These are phyloP conservation scores for Onygenales sp. DNA, from an alignment of 2,329 filamentous ascomycete genomes.

Conservation along the genomic window DNA sequence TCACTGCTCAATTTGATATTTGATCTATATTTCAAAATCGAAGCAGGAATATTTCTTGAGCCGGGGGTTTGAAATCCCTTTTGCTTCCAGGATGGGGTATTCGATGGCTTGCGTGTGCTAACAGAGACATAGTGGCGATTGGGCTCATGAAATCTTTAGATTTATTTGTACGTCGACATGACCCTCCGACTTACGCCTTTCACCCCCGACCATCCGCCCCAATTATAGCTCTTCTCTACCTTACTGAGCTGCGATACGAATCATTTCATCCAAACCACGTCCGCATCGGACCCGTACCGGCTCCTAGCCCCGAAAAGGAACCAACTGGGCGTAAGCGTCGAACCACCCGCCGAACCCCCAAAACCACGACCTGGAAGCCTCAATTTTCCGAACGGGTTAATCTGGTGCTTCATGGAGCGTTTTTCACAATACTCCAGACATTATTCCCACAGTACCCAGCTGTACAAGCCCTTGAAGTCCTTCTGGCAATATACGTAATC, in stretches of 20 bases:
- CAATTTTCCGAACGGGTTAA: slow-evolving; percentile 28
- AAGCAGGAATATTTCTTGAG: neutral
- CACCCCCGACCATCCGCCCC: slow-evolving; percentile 18
- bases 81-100: too few species aligned
- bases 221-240: slow-evolving; percentile 22
- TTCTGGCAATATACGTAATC: slow-evolving; percentile 31
- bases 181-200: slow-evolving; percentile 24
- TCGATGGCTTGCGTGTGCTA: slow-evolving; percentile 4
- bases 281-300: slow-evolving; percentile 16
- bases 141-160: slow-evolving; percentile 34
- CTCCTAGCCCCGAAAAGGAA: neutral
- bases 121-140: slow-evolving; percentile 22
- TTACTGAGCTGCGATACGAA: slow-evolving; percentile 35
- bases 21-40: neutral
- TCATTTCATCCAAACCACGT: slow-evolving; percentile 34
- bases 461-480: slow-evolving; percentile 29
- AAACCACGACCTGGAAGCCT: slow-evolving; percentile 11
- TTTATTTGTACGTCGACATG: slow-evolving; percentile 26
- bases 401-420: slow-evolving; percentile 23
- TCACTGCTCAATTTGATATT: too few species aligned
- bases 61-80: neutral
- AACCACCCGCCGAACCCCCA: neutral
- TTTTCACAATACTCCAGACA: slow-evolving; percentile 26
- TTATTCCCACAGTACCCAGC: slow-evolving; percentile 26
- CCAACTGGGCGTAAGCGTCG: neutral